These are phyloP conservation scores for Coccomyxa sp. DNA, from an alignment of 139 green algal genomes.

Conservation along the genomic window DNA sequence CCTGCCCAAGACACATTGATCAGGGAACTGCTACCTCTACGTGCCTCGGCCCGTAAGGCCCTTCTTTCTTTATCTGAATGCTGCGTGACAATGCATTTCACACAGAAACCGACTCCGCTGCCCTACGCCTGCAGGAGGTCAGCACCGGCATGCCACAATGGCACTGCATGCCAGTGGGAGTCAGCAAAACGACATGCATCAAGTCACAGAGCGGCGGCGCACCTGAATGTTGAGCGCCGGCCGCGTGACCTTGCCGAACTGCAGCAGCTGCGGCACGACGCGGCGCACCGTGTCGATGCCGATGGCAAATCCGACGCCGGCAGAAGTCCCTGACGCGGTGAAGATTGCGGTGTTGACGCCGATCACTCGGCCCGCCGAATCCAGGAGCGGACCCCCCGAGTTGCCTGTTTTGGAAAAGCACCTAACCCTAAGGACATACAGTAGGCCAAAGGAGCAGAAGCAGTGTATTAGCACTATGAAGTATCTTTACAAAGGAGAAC, in stretches of 20 bases:
- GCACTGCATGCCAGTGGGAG: too few relatives aligned
- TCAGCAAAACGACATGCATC: too few relatives aligned
- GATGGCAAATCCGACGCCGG: conserved; percentile 80
- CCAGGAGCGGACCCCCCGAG: conserved; percentile 67
- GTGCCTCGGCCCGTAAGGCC: too few relatives aligned
- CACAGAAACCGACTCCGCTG: too few relatives aligned
- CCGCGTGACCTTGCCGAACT: conserved; percentile 33
- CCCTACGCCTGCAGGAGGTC: too few relatives aligned
- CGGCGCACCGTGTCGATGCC: conserved; percentile 58
- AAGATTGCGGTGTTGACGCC: conserved; percentile 80
- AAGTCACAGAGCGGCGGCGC: too few relatives aligned
- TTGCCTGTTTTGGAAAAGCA: conserved; percentile 20
- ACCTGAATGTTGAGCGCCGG: conserved; percentile 23
- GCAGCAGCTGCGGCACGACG: conserved; percentile 82
- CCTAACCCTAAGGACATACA: background rate
- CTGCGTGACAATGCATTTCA: too few relatives aligned
- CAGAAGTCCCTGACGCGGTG: conserved; percentile 62
- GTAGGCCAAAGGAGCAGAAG: background rate
- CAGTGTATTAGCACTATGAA: background rate
- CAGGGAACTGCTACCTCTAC: too few relatives aligned
- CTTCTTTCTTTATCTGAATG: too few relatives aligned
- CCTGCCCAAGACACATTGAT: background rate
- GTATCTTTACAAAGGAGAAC: background rate
- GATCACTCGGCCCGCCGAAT: conserved; percentile 51
- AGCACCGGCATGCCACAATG: too few relatives aligned